Evolutionary conservation across 2,329 filamentous ascomycete species (phyloP).

Genomic region (Cercospora beticola): DNA sequence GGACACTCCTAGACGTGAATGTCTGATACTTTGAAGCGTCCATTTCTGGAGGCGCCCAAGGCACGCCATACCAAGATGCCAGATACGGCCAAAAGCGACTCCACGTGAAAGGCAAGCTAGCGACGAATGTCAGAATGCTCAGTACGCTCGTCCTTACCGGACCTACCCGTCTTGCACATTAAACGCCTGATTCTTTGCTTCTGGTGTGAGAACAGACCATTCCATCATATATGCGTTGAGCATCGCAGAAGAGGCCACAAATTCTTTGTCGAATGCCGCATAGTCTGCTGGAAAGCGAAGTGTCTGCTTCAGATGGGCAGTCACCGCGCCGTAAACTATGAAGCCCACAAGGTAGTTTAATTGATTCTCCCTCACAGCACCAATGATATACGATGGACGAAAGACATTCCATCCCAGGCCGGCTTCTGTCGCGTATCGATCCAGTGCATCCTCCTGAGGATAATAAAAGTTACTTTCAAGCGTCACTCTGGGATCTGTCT

Average conservation of each 20-base stretch:
- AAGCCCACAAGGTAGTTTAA: constrained; percentile 51
- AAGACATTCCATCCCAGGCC: constrained; percentile 45
- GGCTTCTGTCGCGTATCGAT: constrained; percentile 40
- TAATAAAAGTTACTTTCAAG: constrained; percentile 56
- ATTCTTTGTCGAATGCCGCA: constrained; percentile 45
- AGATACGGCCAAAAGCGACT: constrained; percentile 50
- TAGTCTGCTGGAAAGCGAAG: constrained; percentile 48
- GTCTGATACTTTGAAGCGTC: constrained; percentile 20
- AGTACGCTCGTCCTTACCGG: not conserved
- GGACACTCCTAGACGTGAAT: constrained; percentile 16
- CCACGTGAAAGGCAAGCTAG: constrained; percentile 44
- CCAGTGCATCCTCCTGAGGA: constrained; percentile 51
- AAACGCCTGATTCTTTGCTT: constrained; percentile 46
- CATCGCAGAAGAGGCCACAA: constrained; percentile 44
- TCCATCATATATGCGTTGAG: constrained; percentile 51
- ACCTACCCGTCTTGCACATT: constrained; percentile 47
- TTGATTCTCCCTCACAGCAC: constrained; percentile 49
- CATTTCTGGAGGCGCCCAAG: constrained; percentile 18
- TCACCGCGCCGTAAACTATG: constrained; percentile 50
- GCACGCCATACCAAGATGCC: constrained; percentile 44
- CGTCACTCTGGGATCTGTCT: constrained; percentile 46
- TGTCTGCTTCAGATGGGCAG: constrained; percentile 41
- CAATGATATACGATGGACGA: constrained; percentile 49
- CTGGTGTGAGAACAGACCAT: constrained; percentile 47
- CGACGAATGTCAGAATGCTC: not conserved